Conservation (phyloP, 495 filamentous ascomycete genomes). For the Halenospora varia region DNA sequence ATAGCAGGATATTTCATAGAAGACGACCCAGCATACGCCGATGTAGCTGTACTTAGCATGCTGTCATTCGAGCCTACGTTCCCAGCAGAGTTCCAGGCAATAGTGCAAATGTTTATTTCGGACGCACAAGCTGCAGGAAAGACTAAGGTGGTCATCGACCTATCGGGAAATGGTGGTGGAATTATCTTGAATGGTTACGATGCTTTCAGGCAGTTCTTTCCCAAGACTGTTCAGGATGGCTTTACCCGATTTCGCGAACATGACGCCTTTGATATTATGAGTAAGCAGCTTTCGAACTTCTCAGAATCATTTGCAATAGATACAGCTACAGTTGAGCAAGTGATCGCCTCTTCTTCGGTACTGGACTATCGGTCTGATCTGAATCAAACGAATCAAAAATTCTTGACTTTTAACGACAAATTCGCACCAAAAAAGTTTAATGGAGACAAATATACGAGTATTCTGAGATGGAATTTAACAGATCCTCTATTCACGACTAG, state of each 20-base stretch:
- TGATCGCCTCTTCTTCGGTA: conserved; percentile 3
- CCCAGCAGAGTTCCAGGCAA: conserved; percentile 11
- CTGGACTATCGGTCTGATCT: conserved; percentile 12
- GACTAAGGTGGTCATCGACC: conserved; percentile 29
- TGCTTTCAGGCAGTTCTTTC: conserved; percentile 35
- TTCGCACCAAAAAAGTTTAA: conserved; percentile 3
- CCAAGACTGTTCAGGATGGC: conserved; percentile 34
- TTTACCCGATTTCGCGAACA: conserved; percentile 14
- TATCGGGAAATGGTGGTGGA: conserved; percentile 31
- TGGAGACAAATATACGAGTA: conserved; percentile 8
- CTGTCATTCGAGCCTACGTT: conserved; percentile 4
- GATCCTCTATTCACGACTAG: conserved; percentile 9
- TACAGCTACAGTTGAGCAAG: neutral
- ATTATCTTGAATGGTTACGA: conserved; percentile 30
- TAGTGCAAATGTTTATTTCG: conserved; percentile 7
- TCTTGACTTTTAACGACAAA: conserved; percentile 7
- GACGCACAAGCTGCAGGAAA: conserved; percentile 15
- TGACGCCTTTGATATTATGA: conserved; percentile 18
- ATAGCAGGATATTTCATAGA: conserved; percentile 15
- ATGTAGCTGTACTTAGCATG: conserved; percentile 17
- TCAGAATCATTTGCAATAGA: neutral
- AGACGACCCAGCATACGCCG: conserved; percentile 6
- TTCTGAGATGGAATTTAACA: conserved; percentile 12
- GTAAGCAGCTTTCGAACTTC: conserved; percentile 12
- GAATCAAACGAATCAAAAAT: conserved; percentile 7